Conservation (phyloP, 345 rosid genomes). For the Kernera saxatilis region DNA sequence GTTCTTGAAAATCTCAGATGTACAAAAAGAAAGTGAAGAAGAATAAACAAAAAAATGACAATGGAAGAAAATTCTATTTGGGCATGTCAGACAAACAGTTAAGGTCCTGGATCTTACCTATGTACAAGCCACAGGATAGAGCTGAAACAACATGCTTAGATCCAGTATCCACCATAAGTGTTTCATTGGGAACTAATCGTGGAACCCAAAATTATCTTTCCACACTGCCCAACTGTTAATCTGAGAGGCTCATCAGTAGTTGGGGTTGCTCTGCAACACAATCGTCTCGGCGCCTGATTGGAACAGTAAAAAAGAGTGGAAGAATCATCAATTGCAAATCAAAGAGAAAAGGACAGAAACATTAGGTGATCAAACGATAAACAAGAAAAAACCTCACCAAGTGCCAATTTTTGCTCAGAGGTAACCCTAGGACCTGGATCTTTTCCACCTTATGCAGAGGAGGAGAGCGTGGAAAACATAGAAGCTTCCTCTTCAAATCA, state of each 20-base stretch:
- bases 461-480: conserved; percentile 63
- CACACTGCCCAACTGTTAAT: conserved; percentile 68
- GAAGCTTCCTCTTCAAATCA: conserved; percentile 61
- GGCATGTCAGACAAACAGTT: conserved; percentile 20
- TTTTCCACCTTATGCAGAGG: conserved; percentile 52
- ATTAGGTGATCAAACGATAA: neutral
- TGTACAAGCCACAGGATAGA: conserved; percentile 18
- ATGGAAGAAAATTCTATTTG: neutral
- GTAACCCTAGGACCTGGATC: conserved; percentile 57
- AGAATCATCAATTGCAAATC: neutral
- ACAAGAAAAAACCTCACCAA: conserved; percentile 46
- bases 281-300: conserved; percentile 63
- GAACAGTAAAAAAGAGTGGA: neutral
- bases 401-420: conserved; percentile 67
- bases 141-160: conserved; percentile 5
- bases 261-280: conserved; percentile 66
- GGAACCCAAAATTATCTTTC: conserved; percentile 44
- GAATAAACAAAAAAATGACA: neutral
- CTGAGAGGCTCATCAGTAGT: conserved; percentile 41
- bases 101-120: conserved; percentile 29
- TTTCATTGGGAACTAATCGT: conserved; percentile 39
- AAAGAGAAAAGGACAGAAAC: neutral
- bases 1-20: conserved; percentile 23
- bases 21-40: conserved; percentile 9
- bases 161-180: conserved; percentile 17